Evolutionary conservation across 2,329 filamentous ascomycete species (phyloP).

Genomic region (Fusarium palustre): DNA sequence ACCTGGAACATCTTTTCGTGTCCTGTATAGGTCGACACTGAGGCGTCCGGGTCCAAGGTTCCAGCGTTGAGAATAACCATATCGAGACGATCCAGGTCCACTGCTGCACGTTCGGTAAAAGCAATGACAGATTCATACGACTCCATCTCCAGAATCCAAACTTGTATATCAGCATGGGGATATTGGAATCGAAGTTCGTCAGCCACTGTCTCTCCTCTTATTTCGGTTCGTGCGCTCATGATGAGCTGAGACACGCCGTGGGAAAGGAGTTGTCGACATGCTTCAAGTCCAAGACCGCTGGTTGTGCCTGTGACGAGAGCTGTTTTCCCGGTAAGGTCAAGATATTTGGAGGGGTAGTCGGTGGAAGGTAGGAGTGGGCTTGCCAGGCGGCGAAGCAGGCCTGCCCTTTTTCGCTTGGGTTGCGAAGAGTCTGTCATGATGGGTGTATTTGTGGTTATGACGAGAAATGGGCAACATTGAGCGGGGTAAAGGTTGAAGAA

Average conservation of each 20-base stretch:
- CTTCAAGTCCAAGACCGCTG: neutral
- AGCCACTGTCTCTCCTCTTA: neutral
- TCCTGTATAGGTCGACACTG: neutral
- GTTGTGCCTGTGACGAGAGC: neutral
- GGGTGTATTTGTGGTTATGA: neutral
- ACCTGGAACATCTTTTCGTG: neutral
- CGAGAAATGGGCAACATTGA: neutral
- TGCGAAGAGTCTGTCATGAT: neutral
- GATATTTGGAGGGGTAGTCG: neutral
- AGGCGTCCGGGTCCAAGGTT: neutral
- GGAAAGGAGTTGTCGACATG: neutral
- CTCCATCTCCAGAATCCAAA: constrained; percentile 5
- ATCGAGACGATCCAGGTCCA: neutral
- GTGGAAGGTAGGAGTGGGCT: neutral
- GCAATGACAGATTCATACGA: neutral
- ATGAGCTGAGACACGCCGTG: neutral
- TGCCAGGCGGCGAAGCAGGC: neutral
- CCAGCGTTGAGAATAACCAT: constrained; percentile 5
- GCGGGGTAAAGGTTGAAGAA: neutral
- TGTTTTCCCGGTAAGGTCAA: neutral
- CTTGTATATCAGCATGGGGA: neutral
- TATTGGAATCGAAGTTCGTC: neutral
- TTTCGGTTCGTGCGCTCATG: neutral
- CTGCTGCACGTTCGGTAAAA: neutral
- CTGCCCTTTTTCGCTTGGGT: neutral